Conservation (phyloP, 2,329 filamentous ascomycete genomes). For the Monilinia vaccinii-corymbosi region DNA sequence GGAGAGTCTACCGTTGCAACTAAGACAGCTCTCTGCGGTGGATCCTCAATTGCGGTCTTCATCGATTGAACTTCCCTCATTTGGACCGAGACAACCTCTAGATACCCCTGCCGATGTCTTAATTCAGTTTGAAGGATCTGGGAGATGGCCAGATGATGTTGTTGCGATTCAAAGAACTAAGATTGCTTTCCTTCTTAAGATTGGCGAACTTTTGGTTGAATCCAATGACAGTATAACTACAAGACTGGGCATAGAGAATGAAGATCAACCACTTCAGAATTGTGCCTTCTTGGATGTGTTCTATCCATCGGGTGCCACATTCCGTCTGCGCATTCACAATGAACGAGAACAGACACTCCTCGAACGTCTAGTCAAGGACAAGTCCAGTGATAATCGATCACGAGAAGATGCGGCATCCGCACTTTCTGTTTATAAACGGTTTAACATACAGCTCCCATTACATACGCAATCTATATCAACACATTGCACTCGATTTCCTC, state of each 20-base stretch:
- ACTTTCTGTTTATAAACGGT: conserved; percentile 61
- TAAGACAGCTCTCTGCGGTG: conserved; percentile 69
- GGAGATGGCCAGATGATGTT: conserved; percentile 87
- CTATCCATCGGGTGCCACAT: conserved; percentile 61
- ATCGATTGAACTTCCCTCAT: conserved; percentile 46
- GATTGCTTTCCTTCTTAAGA: conserved; percentile 69
- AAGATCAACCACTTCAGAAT: conserved; percentile 59
- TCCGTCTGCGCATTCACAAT: conserved; percentile 80
- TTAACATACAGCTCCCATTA: conserved; percentile 62
- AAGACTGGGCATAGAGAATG: conserved; percentile 74
- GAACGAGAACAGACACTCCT: conserved; percentile 78
- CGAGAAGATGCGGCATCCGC: conserved; percentile 62
- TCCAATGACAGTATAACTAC: conserved; percentile 52
- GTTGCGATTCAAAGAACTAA: conserved; percentile 90
- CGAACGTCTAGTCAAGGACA: conserved; percentile 69
- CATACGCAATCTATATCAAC: conserved; percentile 76
- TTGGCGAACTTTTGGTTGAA: conserved; percentile 55
- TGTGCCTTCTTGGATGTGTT: conserved; percentile 74
- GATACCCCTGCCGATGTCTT: conserved; percentile 64
- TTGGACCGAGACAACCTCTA: conserved; percentile 32
- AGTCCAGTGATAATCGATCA: conserved; percentile 51
- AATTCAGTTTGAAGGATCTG: conserved; percentile 87
- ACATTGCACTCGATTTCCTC: conserved; percentile 69
- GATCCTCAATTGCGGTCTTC: conserved; percentile 67
- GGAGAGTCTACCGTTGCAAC: conserved; percentile 76